Evolutionary conservation across 352 stramenopile genomes (phyloP).

Genomic region (Nothophytophthora sp.): DNA sequence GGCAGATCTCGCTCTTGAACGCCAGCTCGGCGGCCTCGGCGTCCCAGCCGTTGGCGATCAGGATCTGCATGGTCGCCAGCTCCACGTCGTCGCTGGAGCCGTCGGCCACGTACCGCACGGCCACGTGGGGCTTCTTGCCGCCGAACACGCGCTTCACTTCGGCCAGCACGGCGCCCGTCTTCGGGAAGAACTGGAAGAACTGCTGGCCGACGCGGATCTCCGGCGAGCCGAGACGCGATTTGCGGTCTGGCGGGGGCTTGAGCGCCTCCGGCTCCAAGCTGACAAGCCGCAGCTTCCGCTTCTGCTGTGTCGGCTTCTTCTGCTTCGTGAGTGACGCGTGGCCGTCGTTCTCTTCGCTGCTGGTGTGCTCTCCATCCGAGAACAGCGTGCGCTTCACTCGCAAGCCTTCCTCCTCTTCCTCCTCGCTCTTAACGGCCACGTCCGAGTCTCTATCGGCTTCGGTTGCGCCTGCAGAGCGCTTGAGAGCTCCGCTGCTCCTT

Average conservation of each 20-base stretch:
- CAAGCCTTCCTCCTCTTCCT: not conserved
- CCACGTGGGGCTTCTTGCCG: constrained; percentile 79
- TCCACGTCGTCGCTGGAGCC: constrained; percentile 59
- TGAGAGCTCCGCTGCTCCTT: constrained; percentile 49
- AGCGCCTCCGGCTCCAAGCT: constrained; percentile 50
- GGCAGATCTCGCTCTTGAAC: constrained; percentile 82
- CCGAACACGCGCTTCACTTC: constrained; percentile 77
- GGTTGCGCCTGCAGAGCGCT: constrained; percentile 11
- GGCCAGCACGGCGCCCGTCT: constrained; percentile 51
- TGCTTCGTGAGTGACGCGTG: constrained; percentile 2
- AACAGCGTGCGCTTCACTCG: constrained; percentile 74
- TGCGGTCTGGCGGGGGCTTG: constrained; percentile 53
- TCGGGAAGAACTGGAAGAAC: constrained; percentile 77
- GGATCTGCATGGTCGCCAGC: constrained; percentile 68
- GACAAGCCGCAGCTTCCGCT: not conserved
- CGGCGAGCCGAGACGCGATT: constrained; percentile 44
- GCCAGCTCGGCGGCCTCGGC: constrained; percentile 64
- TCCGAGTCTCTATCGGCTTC: constrained; percentile 11
- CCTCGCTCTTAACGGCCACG: constrained; percentile 7
- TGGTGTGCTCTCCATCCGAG: constrained; percentile 52
- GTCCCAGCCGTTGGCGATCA: constrained; percentile 83
- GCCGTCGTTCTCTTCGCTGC: constrained; percentile 59
- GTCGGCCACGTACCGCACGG: constrained; percentile 65
- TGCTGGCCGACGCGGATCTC: constrained; percentile 62
- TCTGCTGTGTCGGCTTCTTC: not conserved